Percentiles rank a stretch among this genome's conserved stretches.
phyloP scores from a whole-genome alignment of 75 land plant species.

The Larix kaempferi region DNA sequence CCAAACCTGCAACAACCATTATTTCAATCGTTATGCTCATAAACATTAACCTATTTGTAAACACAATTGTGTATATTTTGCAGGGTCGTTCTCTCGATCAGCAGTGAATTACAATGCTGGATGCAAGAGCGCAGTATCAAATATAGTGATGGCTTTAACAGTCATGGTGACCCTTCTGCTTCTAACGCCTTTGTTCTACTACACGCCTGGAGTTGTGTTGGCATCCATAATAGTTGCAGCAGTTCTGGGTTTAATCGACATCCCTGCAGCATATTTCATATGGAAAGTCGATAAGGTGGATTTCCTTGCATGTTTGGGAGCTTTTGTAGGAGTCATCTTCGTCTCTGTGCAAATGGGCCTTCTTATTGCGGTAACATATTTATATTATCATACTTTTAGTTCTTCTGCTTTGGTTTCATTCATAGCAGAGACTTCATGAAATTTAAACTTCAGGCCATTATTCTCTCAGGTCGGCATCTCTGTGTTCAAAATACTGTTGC shows the following conservation, averaged over 20 bases:
- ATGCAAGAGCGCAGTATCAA: constrained; percentile 33
- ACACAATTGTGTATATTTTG: not conserved
- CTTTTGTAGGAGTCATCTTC: constrained; percentile 45
- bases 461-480: constrained; percentile 45
- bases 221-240: constrained; percentile 42
- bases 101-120: constrained; percentile 55
- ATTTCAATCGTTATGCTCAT: too few species aligned
- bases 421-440: too few species aligned
- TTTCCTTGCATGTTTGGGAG: constrained; percentile 44
- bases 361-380: constrained; percentile 34
- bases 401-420: too few species aligned
- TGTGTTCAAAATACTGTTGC: constrained; percentile 54
- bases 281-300: constrained; percentile 53
- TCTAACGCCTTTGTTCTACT: constrained; percentile 44
- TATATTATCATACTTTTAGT: not conserved
- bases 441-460: not conserved
- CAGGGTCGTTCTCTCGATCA: constrained; percentile 55
- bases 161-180: constrained; percentile 29
- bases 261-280: constrained; percentile 26
- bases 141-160: constrained; percentile 43
- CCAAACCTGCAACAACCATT: too few species aligned
- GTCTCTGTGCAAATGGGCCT: constrained; percentile 40
- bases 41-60: too few species aligned
- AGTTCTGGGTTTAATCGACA: constrained; percentile 35
- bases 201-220: constrained; percentile 50